Evolutionary conservation across 2,329 filamentous ascomycete genomes (phyloP).

Genomic region (Botryotinia globosa): DNA sequence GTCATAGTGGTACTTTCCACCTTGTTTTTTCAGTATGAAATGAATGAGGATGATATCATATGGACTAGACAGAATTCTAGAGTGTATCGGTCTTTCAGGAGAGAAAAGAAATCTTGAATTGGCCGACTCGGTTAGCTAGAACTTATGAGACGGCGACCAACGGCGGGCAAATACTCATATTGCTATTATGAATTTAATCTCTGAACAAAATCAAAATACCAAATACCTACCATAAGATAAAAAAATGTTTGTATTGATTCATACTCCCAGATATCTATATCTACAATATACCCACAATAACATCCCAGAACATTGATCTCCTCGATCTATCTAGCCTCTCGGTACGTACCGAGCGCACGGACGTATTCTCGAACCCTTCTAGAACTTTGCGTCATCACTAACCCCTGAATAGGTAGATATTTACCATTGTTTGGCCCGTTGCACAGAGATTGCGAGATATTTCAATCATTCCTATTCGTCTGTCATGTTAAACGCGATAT

Average conservation of each 20-base stretch:
- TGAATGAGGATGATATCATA: not conserved
- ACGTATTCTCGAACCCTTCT: not conserved
- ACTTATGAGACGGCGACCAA: not conserved
- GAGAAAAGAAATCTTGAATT: not conserved
- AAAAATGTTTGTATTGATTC: not conserved
- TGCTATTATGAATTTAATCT: not conserved
- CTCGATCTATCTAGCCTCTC: not conserved
- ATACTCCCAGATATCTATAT: not conserved
- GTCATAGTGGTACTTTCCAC: too few relatives aligned
- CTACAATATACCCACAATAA: not conserved
- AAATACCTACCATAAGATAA: not conserved
- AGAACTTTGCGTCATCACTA: not conserved
- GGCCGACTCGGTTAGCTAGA: not conserved
- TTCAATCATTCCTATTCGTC: not conserved
- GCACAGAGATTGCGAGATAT: not conserved
- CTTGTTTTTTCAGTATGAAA: too few relatives aligned
- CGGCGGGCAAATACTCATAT: not conserved
- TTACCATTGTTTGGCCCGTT: not conserved
- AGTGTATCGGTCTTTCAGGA: too few relatives aligned
- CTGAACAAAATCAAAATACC: accelerated
- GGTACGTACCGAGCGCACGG: not conserved
- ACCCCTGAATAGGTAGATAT: not conserved
- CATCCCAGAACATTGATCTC: too few relatives aligned
- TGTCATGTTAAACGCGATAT: accelerated
- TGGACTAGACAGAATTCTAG: accelerated